These are phyloP conservation scores for Penicillium sp. DNA, from an alignment of 2,329 filamentous ascomycete species.

Conservation along the genomic window DNA sequence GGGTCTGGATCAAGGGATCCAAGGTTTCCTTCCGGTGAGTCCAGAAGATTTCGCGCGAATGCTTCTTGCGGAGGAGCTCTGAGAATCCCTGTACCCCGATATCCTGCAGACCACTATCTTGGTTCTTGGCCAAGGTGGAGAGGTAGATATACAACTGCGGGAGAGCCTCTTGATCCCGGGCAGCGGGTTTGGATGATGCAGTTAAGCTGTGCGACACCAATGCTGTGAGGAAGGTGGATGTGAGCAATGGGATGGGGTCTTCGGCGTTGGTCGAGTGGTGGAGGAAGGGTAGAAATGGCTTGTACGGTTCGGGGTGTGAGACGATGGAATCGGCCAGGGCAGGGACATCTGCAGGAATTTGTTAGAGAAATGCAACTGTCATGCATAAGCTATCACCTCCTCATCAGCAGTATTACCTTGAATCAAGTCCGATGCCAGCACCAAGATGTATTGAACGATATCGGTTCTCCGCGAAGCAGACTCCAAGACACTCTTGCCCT, in stretches of 20 bases:
- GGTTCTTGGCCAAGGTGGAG: constrained; percentile 78
- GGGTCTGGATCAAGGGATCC: constrained; percentile 77
- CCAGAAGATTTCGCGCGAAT: constrained; percentile 85
- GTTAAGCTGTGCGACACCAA: constrained; percentile 70
- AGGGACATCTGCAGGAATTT: constrained; percentile 68
- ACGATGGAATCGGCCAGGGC: constrained; percentile 76
- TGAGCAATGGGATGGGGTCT: constrained; percentile 86
- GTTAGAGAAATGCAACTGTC: too few relatives aligned
- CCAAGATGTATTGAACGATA: constrained; percentile 93
- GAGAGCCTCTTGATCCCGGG: constrained; percentile 74
- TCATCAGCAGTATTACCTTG: too few relatives aligned
- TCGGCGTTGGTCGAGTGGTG: constrained; percentile 81
- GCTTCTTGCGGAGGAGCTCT: constrained; percentile 74
- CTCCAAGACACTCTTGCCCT: constrained; percentile 77
- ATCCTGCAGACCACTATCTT: constrained; percentile 89
- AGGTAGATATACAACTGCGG: constrained; percentile 85
- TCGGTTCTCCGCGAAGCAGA: constrained; percentile 82
- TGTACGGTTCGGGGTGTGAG: constrained; percentile 69
- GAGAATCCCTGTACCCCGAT: constrained; percentile 95
- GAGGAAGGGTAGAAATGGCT: constrained; percentile 82
- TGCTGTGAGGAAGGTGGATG: constrained; percentile 81
- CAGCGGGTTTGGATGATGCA: constrained; percentile 61
- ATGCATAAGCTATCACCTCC: too few relatives aligned
- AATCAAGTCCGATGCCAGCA: constrained; percentile 84
- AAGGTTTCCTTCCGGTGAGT: constrained; percentile 84